Evolutionary conservation across 2,329 filamentous ascomycete genomes (phyloP), one percentile per base, ranked within the genome.

Genomic region (Dactylellina drechsleri): DNA sequence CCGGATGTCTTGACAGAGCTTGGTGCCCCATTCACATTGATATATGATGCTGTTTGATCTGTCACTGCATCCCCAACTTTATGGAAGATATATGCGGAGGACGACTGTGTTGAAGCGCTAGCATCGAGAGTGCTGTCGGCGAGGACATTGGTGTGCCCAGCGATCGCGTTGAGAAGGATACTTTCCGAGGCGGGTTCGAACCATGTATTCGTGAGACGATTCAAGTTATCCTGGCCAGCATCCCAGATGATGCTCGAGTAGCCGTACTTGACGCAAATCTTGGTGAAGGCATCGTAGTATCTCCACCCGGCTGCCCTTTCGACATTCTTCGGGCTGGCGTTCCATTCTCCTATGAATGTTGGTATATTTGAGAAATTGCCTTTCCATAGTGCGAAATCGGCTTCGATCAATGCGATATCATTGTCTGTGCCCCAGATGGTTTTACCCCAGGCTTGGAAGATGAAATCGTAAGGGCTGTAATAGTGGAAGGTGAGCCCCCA

Each of bases 231-330:
- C 2, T 62, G 10, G 8, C 87, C 86, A 70, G 88, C 89, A 78
- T 89, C 87, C 87, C 87, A 89, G 4, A 89, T 79, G 0, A 88
- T 81, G 2, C 84, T 83, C 0, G 84, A 80, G 6, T 85, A 86
- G 74, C 85, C 82, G 77, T 87, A 85, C 53, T 84, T 83, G 1
- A 81, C 82, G 0, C 85, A 84, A 0, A 83, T 84, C 28, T 83
- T 83, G 18, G 85, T 80, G 62, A 89, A 71, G 10, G 84, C 83
- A 79, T 89, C 86, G 62, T 84, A 85, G 79, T 87, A 89, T 66
- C 85, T 85, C 85, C 87, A 88, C 53, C 86, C 82, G 1, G 85
- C 86, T 0, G 85, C 85, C 0, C 84, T 83, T 78, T 89, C 87
- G 1, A 85, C 85, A 57, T 83, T 83, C 0, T 81, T 79, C 2